A percentile compares a stretch with the other conserved stretches of the same genome.
Evolutionary conservation across 345 rosid genomes (phyloP).

Genomic region (Citrus sp.): DNA sequence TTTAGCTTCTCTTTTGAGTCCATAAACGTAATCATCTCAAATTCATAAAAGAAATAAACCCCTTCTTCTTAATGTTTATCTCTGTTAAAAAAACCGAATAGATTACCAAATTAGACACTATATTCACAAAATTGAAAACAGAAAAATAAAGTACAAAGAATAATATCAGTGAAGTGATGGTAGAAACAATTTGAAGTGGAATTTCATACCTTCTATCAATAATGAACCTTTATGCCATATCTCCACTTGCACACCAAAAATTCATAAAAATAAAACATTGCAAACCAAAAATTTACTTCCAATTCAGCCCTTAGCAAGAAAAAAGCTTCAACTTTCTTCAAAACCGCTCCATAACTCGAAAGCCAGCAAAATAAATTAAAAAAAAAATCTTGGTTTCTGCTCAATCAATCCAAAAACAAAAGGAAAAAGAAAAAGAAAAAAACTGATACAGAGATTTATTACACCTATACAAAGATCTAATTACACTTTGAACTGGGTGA

Average conservation of each 20-base stretch:
- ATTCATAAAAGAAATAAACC: background rate
- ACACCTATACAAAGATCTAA: background rate
- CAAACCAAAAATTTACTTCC: background rate
- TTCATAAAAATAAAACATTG: constrained; percentile 22
- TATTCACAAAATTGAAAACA: background rate
- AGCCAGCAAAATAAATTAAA: background rate
- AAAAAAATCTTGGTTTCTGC: background rate
- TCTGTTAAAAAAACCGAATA: constrained; percentile 7
- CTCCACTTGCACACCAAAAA: constrained; percentile 6
- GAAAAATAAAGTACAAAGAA: background rate
- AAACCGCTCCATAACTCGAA: too few relatives aligned
- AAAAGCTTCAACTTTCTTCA: too few relatives aligned
- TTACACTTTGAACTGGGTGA: background rate
- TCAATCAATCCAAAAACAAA: background rate
- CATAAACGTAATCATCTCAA: constrained; percentile 65
- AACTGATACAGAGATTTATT: background rate
- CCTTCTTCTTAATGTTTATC: background rate
- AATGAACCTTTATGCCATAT: constrained; percentile 16
- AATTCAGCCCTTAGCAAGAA: background rate
- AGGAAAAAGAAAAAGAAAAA: too few relatives aligned
- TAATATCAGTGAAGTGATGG: background rate
- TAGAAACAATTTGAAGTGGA: background rate
- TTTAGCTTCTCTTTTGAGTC: constrained; percentile 54
- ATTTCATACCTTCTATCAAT: constrained; percentile 27
- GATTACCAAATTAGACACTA: constrained; percentile 1